phyloP scores from a whole-genome alignment of 2,329 filamentous ascomycete genomes.

The Calonectria naviculata region DNA sequence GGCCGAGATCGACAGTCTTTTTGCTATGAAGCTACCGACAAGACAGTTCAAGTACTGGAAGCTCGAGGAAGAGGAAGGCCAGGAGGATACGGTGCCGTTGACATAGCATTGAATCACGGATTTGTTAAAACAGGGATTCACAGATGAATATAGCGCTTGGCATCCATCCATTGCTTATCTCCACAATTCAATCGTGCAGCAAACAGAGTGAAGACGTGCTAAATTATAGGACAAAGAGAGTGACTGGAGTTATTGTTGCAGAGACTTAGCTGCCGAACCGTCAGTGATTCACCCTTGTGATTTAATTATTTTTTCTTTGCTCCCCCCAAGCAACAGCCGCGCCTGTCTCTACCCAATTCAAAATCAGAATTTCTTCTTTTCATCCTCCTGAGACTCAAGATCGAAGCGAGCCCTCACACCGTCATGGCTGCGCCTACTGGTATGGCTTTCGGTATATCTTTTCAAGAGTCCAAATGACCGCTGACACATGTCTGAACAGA shows the following conservation, averaged over 20 bases:
- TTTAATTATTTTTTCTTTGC: too few species aligned
- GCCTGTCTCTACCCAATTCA: background rate
- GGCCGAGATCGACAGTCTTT: conserved; percentile 36
- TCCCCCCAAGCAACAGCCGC: background rate
- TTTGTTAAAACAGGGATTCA: background rate
- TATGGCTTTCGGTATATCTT: background rate
- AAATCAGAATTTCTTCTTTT: background rate
- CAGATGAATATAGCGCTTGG: background rate
- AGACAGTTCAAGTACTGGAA: conserved; percentile 24
- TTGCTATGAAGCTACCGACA: conserved; percentile 23
- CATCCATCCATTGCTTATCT: too few species aligned
- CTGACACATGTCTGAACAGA: background rate
- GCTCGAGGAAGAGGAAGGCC: background rate
- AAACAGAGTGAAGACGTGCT: too few species aligned
- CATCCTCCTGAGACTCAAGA: background rate
- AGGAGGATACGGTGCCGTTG: background rate
- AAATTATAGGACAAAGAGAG: too few species aligned
- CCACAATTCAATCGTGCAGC: too few species aligned
- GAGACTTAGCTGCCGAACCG: too few species aligned
- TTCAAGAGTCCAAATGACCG: background rate
- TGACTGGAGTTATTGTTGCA: too few species aligned
- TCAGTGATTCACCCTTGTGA: too few species aligned
- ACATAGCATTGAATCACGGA: too few species aligned
- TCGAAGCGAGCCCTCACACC: background rate
- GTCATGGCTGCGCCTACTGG: background rate